Evolutionary conservation across 2,329 filamentous ascomycete genomes (phyloP), one percentile per base, ranked within the genome.

Genomic region (Coniosporium tulheliwenetii): DNA sequence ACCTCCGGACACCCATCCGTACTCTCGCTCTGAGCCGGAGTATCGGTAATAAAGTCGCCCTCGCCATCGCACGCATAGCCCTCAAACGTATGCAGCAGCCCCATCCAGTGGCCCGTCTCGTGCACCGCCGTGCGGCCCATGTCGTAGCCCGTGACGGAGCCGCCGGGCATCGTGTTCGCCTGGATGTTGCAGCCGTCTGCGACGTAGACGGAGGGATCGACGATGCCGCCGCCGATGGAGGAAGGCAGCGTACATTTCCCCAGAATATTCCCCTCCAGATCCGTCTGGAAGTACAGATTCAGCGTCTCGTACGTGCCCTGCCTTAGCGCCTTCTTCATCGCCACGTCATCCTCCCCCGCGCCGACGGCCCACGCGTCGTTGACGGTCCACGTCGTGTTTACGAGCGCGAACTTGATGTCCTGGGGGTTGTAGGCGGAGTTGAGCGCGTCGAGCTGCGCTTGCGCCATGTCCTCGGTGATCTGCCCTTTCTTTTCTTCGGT

Each of bases 231-330:
- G 12, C 53, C 60, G 8, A 67, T 52, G 41, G 56, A 49, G 5
- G 55, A 53, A 4, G 62, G 62, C 14, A 75, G 56, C 0, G 67
- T 72, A 58, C 72, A 76, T 40, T 69, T 69, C 2, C 72, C 72
- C 2, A 77, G 61, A 3, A 75, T 55, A 39, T 53, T 54, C 40
- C 59, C 58, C 5, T 50, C 43, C 19, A 76, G 61, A 42, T 75
- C 62, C 30, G 67, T 69, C 53, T 75, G 69, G 59, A 75, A 76
- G 58, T 75, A 77, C 44, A 77, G 59, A 53, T 77, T 77, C 31
- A 76, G 61, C 1, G 66, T 64, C 33, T 50, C 45, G 55, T 77
- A 77, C 33, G 53, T 66, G 39, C 73, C 73, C 43, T 64, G 57
- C 15, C 71, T 69, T 2, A 76, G 65, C 2, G 65, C 54, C 16